phyloP scores from a whole-genome alignment of 495 filamentous ascomycete species.

The Bryoglossum gracile region DNA sequence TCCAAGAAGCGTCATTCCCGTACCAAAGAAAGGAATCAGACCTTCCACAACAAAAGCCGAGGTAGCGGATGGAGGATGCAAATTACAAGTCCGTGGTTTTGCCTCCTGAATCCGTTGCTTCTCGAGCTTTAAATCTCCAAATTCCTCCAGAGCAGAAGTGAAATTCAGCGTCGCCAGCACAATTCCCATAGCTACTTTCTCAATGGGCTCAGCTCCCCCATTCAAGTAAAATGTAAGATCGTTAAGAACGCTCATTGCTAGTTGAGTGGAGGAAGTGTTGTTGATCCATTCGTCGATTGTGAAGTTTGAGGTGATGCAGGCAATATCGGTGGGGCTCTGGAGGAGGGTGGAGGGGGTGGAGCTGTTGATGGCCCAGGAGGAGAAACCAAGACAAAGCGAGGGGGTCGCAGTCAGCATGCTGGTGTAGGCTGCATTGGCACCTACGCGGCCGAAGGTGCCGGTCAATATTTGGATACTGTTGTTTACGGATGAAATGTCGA shows the following conservation, averaged over 20 bases:
- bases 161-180: neutral
- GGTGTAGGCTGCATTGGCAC: neutral
- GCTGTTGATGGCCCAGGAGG: conserved; percentile 4
- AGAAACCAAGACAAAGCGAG: neutral
- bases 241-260: neutral
- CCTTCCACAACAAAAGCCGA: too few relatives aligned
- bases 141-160: neutral
- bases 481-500: conserved; percentile 1
- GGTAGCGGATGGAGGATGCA: too few relatives aligned
- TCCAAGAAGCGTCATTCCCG: conserved; percentile 2
- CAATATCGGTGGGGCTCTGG: neutral
- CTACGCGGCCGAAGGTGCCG: neutral
- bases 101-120: too few relatives aligned
- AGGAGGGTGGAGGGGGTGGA: neutral
- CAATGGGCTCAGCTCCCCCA: too few relatives aligned
- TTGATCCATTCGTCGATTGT: neutral
- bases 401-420: neutral
- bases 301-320: neutral
- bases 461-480: neutral
- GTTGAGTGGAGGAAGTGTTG: neutral
- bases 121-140: too few relatives aligned
- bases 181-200: neutral
- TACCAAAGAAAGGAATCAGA: neutral
- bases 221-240: neutral
- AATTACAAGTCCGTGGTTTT: too few relatives aligned